Conservation (phyloP, 1,284 basidiomycete species). For the Thecaphora thlaspeos region DNA sequence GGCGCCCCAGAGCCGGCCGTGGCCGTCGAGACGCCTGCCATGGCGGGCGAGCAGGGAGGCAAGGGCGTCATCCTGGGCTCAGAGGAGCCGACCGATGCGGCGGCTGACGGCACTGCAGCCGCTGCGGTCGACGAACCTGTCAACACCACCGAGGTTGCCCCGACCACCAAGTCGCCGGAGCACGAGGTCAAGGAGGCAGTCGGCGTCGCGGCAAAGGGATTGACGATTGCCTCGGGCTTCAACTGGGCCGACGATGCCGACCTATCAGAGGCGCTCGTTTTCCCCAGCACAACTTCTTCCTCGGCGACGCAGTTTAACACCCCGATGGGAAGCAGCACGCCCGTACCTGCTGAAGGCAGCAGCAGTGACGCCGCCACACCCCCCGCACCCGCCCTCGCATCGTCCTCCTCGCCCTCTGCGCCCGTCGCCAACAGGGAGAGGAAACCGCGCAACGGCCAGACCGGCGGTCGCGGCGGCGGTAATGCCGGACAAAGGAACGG, state of each 20-base stretch:
- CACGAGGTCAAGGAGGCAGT: not conserved
- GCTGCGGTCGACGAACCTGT: slow-evolving; percentile 17
- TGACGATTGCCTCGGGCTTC: not conserved
- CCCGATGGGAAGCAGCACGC: no score
- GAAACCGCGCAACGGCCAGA: no score
- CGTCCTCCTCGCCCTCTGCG: no score
- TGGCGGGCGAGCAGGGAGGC: slow-evolving; percentile 19
- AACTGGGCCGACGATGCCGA: slow-evolving; percentile 36
- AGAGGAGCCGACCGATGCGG: slow-evolving; percentile 3
- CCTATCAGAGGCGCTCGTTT: slow-evolving; percentile 28
- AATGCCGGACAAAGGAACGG: no score
- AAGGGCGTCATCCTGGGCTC: slow-evolving; percentile 11
- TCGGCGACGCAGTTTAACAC: no score
- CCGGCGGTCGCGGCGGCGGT: no score
- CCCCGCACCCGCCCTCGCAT: no score
- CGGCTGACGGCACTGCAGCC: slow-evolving; percentile 16
- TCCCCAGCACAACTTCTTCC: slow-evolving; percentile 9
- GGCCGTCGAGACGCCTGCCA: slow-evolving; percentile 1
- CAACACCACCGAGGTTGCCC: slow-evolving; percentile 10
- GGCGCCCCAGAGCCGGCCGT: slow-evolving; percentile 15
- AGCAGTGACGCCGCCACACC: no score
- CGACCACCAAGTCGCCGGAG: not conserved
- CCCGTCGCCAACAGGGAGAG: no score
- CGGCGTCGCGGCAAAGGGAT: no score
- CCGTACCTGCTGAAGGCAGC: no score